Conservation (phyloP, 2,329 filamentous ascomycete species). For the Pseudogymnoascus sp. region DNA sequence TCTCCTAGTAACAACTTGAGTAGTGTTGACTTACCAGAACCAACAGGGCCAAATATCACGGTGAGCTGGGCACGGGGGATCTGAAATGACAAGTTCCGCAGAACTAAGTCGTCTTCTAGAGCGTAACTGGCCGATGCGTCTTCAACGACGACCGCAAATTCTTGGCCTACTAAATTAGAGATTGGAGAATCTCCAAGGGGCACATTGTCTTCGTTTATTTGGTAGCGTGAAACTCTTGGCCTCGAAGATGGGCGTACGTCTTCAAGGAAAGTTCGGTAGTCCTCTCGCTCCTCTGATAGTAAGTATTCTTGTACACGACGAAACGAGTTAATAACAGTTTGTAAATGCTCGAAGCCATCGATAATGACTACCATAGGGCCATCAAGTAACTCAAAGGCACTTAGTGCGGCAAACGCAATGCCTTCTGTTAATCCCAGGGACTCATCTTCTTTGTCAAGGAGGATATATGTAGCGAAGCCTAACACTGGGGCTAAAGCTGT, state of each 20-base stretch:
- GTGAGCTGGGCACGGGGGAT: background rate
- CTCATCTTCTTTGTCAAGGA: background rate
- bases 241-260: background rate
- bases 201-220: background rate
- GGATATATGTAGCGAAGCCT: background rate
- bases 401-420: background rate
- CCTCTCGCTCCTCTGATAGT: background rate
- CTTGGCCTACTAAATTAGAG: background rate
- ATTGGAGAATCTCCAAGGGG: background rate
- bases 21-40: slow-evolving; percentile 46
- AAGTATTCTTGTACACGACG: background rate
- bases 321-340: background rate
- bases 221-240: background rate
- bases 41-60: slow-evolving; percentile 34
- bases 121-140: background rate
- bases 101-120: background rate
- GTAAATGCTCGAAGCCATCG: background rate
- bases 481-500: background rate
- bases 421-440: background rate
- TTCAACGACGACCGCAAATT: background rate
- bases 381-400: background rate
- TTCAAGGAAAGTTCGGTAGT: background rate
- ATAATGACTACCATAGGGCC: background rate
- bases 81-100: background rate
- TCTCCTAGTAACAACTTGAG: slow-evolving; percentile 39